Evolutionary conservation across 176 grass and related monocot species (phyloP), one percentile per base, ranked within the genome.

Genomic region (Eleusine indica): DNA sequence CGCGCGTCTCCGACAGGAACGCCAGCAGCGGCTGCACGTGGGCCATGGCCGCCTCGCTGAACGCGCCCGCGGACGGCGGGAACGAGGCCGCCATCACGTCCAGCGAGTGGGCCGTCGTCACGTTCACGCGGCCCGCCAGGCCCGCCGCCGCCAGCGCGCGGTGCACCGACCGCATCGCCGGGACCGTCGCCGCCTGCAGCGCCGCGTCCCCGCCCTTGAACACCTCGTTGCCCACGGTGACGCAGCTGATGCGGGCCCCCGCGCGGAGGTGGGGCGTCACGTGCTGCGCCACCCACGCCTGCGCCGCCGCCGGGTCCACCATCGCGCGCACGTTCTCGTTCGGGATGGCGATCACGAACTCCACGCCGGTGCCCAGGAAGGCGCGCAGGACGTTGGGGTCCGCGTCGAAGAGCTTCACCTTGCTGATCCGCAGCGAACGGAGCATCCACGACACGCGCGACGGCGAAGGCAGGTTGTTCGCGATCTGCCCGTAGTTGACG

Each of bases 401-500:
- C 0, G 91, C 80, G 82, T 96, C 94, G 58, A 87, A 96, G 12
- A 96, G 87, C 86, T 91, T 96, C 88, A 93, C 88, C 83, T 86
- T 96, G 67, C 70, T 89, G 76, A 96, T 83, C 29, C 74, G 77
- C 28, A 96, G 43, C 16, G 94, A 93, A 4, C 87, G 86, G 76
- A 96, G 83, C 61, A 96, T 83, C 51, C 61, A 79, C 38, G 85
- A 89, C 18, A 96, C 94, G 21, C 62, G 80, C 15, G 62, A 39
- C 25, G 88, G 93, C 38, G 90, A 75, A 0, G 93, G 93, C 2
- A 96, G 86, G 76, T 96, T 91, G 80, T 91, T 85, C 22, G 90
- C 93, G 70, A 96, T 75, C 70, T 96, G 93, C 25, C 93, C 93
- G 54, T 96, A 96, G 76, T 96, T 96, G 35, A 96, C 85, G 41